Evolutionary conservation across 805 yeast species (phyloP), one percentile per base, ranked within the genome.

Genomic region (Metschnikowia corniflorae): DNA sequence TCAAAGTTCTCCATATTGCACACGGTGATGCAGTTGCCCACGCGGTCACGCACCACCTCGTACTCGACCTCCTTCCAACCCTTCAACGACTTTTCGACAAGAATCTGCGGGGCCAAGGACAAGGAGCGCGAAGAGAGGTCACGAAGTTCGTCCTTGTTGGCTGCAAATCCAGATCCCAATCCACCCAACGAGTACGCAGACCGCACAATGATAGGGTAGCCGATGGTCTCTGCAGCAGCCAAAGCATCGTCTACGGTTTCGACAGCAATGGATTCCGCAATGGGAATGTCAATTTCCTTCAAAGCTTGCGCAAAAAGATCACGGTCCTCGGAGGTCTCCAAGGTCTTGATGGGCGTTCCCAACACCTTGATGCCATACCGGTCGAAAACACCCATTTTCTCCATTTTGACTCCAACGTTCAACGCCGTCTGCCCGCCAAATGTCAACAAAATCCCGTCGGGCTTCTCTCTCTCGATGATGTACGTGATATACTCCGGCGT

Each of bases 51-150:
- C 39, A 91, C 97, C 48, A 91, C 98, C 71, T 91, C 98, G 63
- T 91, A 91, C 68, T 91, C 98, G 46, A 91, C 94, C 68, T 91
- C 98, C 65, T 91, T 91, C 98, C 98, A 91, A 48, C 98, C 98
- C 72, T 89, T 91, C 68, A 91, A 73, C 5, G 97, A 91, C 73
- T 85, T 89, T 68, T 91, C 98, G 46, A 91, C 97, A 52, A 91
- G 71, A 50, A 91, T 88, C 72, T 91, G 98, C 34, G 97, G 97
- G 15, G 97, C 79, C 45, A 89, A 68, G 18, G 95, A 80, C 45
- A 91, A 72, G 1, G 96, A 86, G 65, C 86, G 95, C 20, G 96
- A 77, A 30, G 96, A 83, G 61, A 91, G 74, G 67, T 91, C 83
- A 61, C 79, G 78, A 57, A 91, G 76, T 65, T 93, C 97, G 40